Evolutionary conservation across 1,139 yeast species (phyloP).

Genomic region (Candida labiduridarum): DNA sequence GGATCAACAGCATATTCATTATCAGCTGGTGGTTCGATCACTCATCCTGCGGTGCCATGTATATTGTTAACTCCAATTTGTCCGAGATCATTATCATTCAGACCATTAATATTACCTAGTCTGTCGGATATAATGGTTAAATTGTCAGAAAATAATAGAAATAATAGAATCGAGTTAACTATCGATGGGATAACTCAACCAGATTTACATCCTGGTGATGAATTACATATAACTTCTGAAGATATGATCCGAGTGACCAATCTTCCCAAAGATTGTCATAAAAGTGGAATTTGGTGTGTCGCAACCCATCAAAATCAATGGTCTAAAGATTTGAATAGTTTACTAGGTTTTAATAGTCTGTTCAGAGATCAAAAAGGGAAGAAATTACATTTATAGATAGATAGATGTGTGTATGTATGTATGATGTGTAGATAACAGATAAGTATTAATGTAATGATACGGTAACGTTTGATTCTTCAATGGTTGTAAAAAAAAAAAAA

Average conservation of each 20-base stretch:
- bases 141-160: conserved; percentile 54
- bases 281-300: conserved; percentile 84
- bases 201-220: conserved; percentile 73
- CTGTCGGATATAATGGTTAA: conserved; percentile 68
- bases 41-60: conserved; percentile 85
- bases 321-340: conserved; percentile 85
- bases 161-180: conserved; percentile 53
- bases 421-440: neutral
- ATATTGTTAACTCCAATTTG: conserved; percentile 87
- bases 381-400: conserved; percentile 12
- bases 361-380: conserved; percentile 43
- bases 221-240: conserved; percentile 60
- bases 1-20: conserved; percentile 94
- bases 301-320: conserved; percentile 84
- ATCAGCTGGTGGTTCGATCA: conserved; percentile 89
- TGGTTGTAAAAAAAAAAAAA: too few species aligned
- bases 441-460: neutral
- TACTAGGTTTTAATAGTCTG: conserved; percentile 84
- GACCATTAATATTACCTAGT: conserved; percentile 82
- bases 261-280: conserved; percentile 41
- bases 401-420: neutral
- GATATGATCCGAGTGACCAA: conserved; percentile 10
- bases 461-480: too few species aligned
- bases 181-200: conserved; percentile 83
- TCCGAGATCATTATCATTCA: conserved; percentile 81